Percentiles rank a stretch among this genome's conserved stretches.
Conservation (phyloP, 2,329 filamentous ascomycete genomes). For the Diaporthe sp. region DNA sequence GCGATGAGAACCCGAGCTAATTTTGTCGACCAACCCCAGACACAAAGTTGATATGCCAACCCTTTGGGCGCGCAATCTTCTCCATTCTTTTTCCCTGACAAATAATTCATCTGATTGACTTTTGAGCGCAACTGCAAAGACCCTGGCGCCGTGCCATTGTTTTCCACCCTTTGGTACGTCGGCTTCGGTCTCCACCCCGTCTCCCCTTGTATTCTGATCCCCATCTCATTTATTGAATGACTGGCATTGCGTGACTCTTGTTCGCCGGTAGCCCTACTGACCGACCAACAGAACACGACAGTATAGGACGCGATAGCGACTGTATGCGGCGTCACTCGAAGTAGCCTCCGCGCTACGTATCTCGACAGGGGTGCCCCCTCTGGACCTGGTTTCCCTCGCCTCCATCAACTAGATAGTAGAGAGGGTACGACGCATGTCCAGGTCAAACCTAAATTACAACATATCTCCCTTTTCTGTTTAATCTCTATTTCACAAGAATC, state of each 20-base stretch:
- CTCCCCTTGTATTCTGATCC: background rate
- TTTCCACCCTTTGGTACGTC: constrained; percentile 14
- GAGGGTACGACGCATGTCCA: background rate
- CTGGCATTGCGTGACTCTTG: background rate
- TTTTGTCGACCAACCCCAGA: constrained; percentile 19
- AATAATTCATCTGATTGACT: constrained; percentile 9
- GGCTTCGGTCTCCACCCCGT: background rate
- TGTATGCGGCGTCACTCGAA: constrained; percentile 5
- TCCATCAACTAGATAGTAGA: background rate
- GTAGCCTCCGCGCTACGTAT: constrained; percentile 8
- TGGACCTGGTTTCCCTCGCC: background rate
- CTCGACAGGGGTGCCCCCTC: background rate
- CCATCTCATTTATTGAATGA: background rate
- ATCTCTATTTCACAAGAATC: background rate
- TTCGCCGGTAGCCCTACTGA: background rate
- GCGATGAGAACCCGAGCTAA: constrained; percentile 25
- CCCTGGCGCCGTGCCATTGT: constrained; percentile 1
- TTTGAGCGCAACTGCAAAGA: constrained; percentile 1
- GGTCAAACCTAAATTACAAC: background rate
- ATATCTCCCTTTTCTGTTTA: background rate
- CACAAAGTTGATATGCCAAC: constrained; percentile 19
- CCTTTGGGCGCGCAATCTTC: constrained; percentile 1
- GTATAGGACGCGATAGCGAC: background rate
- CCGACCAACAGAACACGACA: background rate
- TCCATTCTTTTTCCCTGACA: constrained; percentile 5